A percentile compares a stretch with the other conserved stretches of the same genome.
Conservation (phyloP, 2,329 filamentous ascomycete genomes). For the Thermochaetoides dissita region DNA sequence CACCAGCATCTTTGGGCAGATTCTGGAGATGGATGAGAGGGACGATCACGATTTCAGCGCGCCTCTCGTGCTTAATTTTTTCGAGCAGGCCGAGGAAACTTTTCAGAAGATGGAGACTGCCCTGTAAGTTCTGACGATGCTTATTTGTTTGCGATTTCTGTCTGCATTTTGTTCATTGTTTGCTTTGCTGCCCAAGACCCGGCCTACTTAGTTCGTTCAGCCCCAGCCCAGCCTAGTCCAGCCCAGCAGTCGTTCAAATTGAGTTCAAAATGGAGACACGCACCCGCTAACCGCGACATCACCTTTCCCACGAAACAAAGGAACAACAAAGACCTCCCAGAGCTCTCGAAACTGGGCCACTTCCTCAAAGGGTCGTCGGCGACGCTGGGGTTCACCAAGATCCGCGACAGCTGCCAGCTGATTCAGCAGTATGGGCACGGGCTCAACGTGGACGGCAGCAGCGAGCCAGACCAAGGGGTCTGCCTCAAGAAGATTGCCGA, state of each 20-base stretch:
- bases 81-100: slow-evolving; percentile 76
- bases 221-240: not conserved
- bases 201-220: not conserved
- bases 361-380: slow-evolving; percentile 96
- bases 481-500: slow-evolving; percentile 58
- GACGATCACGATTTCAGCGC: slow-evolving; percentile 78
- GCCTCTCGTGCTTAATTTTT: slow-evolving; percentile 82
- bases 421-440: slow-evolving; percentile 84
- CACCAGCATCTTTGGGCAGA: slow-evolving; percentile 71
- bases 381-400: slow-evolving; percentile 77
- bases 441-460: slow-evolving; percentile 63
- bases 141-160: not conserved
- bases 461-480: slow-evolving; percentile 50
- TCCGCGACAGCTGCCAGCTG: slow-evolving; percentile 88
- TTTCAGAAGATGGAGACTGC: slow-evolving; percentile 72
- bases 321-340: slow-evolving; percentile 50
- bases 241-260: not conserved
- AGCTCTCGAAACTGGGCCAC: slow-evolving; percentile 74
- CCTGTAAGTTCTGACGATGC: slow-evolving; percentile 47
- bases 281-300: slow-evolving; percentile 3
- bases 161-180: not conserved
- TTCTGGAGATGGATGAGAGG: slow-evolving; percentile 96
- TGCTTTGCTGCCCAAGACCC: not conserved
- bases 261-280: not conserved
- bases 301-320: slow-evolving; percentile 29